Conservation (phyloP, 2,329 filamentous ascomycete species). For the Arthrobotrys megalospora region DNA sequence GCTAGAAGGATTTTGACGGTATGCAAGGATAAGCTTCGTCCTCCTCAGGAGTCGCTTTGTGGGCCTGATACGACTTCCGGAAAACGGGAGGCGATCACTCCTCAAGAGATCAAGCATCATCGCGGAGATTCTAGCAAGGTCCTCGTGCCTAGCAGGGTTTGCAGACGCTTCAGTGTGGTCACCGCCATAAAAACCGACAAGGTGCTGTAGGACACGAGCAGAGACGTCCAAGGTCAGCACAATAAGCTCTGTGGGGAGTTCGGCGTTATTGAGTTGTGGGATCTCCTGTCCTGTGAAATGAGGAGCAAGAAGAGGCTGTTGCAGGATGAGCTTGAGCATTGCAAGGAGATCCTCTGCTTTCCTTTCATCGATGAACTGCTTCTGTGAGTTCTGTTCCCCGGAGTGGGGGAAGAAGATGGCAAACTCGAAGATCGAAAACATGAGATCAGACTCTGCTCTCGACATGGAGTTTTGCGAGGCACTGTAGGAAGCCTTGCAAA, state of each 20-base stretch:
- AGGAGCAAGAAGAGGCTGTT: conserved; percentile 54
- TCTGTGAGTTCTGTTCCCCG: conserved; percentile 52
- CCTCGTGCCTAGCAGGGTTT: conserved; percentile 51
- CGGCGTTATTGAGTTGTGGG: conserved; percentile 51
- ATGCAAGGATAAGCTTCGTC: conserved; percentile 47
- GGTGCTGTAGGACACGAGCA: conserved; percentile 51
- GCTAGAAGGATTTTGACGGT: conserved; percentile 56
- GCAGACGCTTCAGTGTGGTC: conserved; percentile 39
- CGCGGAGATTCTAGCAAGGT: conserved; percentile 54
- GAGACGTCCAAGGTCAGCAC: conserved; percentile 58
- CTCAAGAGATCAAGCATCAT: conserved; percentile 60
- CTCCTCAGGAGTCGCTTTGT: conserved; percentile 54
- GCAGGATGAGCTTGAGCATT: conserved; percentile 53
- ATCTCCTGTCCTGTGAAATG: conserved; percentile 58
- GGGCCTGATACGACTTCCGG: conserved; percentile 57
- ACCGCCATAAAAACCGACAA: conserved; percentile 51
- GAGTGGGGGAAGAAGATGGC: conserved; percentile 61
- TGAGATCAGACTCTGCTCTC: conserved; percentile 59
- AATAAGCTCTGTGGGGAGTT: conserved; percentile 59
- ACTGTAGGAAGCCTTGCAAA: conserved; percentile 60
- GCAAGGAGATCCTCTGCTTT: conserved; percentile 54
- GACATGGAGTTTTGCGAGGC: conserved; percentile 59
- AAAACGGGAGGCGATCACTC: conserved; percentile 58
- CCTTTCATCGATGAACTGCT: conserved; percentile 54
- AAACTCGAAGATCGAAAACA: conserved; percentile 60